A percentile compares a stretch with the other conserved stretches of the same genome.
These are phyloP conservation scores for Wickerhamomyces hampshirensis DNA, from an alignment of 805 yeast genomes.

Conservation along the genomic window DNA sequence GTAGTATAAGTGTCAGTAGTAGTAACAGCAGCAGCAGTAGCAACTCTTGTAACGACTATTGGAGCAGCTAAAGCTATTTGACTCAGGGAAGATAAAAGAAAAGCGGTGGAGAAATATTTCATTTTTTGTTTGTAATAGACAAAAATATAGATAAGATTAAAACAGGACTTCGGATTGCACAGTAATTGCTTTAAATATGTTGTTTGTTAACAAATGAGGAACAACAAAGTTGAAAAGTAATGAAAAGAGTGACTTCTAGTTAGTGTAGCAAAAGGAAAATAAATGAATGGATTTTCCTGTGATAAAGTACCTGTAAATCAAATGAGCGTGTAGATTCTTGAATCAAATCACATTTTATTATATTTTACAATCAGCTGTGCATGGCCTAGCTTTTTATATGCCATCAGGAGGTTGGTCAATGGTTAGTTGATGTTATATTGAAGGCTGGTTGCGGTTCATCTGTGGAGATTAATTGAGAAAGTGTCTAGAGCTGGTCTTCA, in stretches of 20 bases:
- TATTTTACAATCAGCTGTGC: not conserved
- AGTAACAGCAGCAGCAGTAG: slow-evolving; percentile 53
- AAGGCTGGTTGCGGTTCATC: not conserved
- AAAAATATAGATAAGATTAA: too few relatives aligned
- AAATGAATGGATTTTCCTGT: not conserved
- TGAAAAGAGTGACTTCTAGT: not conserved
- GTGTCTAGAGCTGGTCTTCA: not conserved
- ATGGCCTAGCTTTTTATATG: not conserved
- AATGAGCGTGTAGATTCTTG: not conserved
- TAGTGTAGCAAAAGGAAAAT: not conserved
- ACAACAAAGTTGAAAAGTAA: not conserved
- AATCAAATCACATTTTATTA: not conserved
- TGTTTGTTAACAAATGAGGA: not conserved
- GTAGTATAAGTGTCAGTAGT: slow-evolving; percentile 37
- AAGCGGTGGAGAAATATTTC: slow-evolving; percentile 12
- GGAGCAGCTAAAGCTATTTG: slow-evolving; percentile 31
- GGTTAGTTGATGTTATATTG: not conserved
- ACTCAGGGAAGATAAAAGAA: slow-evolving; percentile 4
- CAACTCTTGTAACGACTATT: slow-evolving; percentile 44
- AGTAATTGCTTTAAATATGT: too few relatives aligned
- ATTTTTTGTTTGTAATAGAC: slow-evolving; percentile 6
- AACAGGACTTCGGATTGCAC: too few relatives aligned
- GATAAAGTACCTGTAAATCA: not conserved
- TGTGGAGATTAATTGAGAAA: not conserved
- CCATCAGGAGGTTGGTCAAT: not conserved